Evolutionary conservation across 345 rosid genomes (phyloP).

Genomic region (Lumnitzera littorea): DNA sequence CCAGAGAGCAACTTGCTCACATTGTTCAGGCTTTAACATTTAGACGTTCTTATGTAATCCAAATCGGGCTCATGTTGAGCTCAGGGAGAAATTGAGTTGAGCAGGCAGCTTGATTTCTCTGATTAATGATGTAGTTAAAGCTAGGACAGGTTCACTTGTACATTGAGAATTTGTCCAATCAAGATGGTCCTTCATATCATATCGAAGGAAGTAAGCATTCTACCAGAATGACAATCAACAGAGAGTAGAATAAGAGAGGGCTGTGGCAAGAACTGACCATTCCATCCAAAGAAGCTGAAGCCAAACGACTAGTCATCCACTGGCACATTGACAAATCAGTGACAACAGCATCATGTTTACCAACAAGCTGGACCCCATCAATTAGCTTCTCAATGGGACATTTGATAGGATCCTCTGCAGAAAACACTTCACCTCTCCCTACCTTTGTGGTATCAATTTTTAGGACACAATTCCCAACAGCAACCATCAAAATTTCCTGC

Average conservation of each 20-base stretch:
- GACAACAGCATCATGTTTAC: slow-evolving; percentile 85
- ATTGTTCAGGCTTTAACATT: no score
- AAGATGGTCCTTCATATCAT: no score
- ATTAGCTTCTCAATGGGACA: slow-evolving; percentile 58
- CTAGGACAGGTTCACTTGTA: no score
- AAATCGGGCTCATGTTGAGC: no score
- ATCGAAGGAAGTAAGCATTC: no score
- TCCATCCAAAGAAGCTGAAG: slow-evolving; percentile 87
- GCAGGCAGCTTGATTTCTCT: no score
- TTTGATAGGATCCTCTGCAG: slow-evolving; percentile 67
- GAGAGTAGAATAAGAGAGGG: not conserved
- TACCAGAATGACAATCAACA: not conserved
- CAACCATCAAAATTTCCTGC: slow-evolving; percentile 82
- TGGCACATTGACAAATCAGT: slow-evolving; percentile 97
- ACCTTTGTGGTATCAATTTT: slow-evolving; percentile 71
- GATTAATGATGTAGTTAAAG: no score
- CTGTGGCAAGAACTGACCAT: slow-evolving; percentile 42
- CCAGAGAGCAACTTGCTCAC: no score
- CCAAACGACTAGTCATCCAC: slow-evolving; percentile 77
- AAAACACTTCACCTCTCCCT: slow-evolving; percentile 48
- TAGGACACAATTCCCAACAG: slow-evolving; percentile 61
- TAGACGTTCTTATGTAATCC: no score
- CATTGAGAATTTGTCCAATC: no score
- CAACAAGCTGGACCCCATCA: slow-evolving; percentile 76
- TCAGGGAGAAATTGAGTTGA: no score